These are phyloP conservation scores for Penicillium lagena DNA, from an alignment of 495 filamentous ascomycete genomes.

Conservation along the genomic window DNA sequence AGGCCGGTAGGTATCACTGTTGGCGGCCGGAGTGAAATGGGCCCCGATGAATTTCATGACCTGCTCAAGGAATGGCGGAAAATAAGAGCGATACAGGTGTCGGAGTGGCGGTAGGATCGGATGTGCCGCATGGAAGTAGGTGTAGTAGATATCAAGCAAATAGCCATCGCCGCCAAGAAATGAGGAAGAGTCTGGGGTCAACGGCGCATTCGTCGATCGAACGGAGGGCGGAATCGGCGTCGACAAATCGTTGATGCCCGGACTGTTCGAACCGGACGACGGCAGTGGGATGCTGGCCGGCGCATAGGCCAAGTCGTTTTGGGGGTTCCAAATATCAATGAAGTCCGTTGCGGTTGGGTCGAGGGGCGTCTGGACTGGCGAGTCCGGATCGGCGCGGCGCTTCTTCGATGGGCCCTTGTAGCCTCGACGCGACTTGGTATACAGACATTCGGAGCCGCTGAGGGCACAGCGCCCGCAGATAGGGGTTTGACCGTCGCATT, in stretches of 20 bases:
- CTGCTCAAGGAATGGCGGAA: constrained; percentile 35
- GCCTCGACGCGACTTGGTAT: constrained; percentile 41
- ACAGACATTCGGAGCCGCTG: constrained; percentile 30
- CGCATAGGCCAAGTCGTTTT: constrained; percentile 14
- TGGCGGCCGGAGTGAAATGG: constrained; percentile 36
- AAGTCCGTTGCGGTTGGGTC: constrained; percentile 17
- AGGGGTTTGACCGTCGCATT: constrained; percentile 39
- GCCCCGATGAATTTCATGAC: constrained; percentile 43
- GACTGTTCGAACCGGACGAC: constrained; percentile 19
- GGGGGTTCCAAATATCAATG: constrained; percentile 26
- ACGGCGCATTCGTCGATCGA: constrained; percentile 16
- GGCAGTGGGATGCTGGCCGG: constrained; percentile 19
- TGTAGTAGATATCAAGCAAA: constrained; percentile 41
- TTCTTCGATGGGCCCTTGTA: constrained; percentile 44
- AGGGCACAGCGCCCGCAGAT: constrained; percentile 35
- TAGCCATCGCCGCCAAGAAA: constrained; percentile 32
- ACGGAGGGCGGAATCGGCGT: constrained; percentile 9
- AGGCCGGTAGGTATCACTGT: constrained; percentile 34
- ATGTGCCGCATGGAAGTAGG: constrained; percentile 39
- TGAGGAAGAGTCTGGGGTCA: constrained; percentile 38
- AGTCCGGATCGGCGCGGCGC: constrained; percentile 32
- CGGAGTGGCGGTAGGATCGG: constrained; percentile 36
- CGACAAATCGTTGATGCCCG: constrained; percentile 15
- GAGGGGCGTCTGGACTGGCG: constrained; percentile 21
- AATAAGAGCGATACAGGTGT: constrained; percentile 17